phyloP scores from a whole-genome alignment of 768 basidiomycete genomes.

The Melanogaster broomeanus region DNA sequence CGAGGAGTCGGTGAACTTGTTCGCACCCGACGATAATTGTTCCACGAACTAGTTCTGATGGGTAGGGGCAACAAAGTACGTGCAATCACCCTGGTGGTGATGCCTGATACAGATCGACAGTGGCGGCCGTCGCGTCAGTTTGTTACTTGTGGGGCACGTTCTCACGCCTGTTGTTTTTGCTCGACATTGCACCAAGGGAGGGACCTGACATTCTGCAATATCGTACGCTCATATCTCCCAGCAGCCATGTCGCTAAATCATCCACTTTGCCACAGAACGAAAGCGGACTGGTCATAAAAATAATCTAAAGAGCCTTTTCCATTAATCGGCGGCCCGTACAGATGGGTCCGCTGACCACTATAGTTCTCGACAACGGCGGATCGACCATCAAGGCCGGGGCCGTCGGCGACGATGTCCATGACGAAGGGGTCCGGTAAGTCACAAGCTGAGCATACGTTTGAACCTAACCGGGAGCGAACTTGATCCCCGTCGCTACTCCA shows the following conservation, averaged over 20 bases:
- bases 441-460: neutral
- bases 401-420: constrained; percentile 30
- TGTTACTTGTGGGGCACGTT: neutral
- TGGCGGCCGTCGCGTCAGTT: too few species aligned
- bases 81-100: too few species aligned
- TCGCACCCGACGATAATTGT: neutral
- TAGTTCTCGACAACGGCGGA: constrained; percentile 89
- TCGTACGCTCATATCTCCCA: neutral
- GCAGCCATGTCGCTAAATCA: neutral
- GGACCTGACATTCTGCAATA: too few species aligned
- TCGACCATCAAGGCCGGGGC: constrained; percentile 78
- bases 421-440: constrained; percentile 26
- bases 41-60: neutral
- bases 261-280: neutral
- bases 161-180: constrained; percentile 14
- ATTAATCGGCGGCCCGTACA: neutral
- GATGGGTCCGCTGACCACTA: constrained; percentile 34
- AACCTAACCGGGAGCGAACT: neutral
- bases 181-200: too few species aligned
- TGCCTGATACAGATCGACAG: neutral
- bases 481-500: constrained; percentile 31
- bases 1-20: neutral
- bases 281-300: neutral
- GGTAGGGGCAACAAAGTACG: too few species aligned
- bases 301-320: neutral